Evolutionary conservation across 805 yeast species (phyloP).

Genomic region (Candida stauntonica): DNA sequence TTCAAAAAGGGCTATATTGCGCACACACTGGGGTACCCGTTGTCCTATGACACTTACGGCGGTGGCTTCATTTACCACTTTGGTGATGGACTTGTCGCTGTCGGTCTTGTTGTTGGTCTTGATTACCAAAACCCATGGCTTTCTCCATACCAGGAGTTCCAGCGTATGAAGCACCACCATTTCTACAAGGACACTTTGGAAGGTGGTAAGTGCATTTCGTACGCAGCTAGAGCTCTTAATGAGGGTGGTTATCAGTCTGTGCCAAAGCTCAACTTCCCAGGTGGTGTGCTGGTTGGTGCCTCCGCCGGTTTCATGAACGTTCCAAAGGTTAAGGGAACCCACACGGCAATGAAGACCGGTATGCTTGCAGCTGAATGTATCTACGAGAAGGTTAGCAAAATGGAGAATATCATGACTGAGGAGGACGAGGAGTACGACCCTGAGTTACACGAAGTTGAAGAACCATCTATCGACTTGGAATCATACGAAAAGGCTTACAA

Average conservation of each 20-base stretch:
- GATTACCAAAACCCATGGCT: constrained; percentile 94
- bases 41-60: constrained; percentile 72
- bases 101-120: constrained; percentile 91
- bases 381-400: constrained; percentile 46
- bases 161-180: constrained; percentile 89
- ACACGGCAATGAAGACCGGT: constrained; percentile 95
- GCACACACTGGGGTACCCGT: constrained; percentile 89
- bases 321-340: constrained; percentile 96
- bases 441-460: constrained; percentile 35
- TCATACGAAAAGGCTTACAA: constrained; percentile 62
- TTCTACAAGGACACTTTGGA: constrained; percentile 66
- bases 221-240: constrained; percentile 93
- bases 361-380: constrained; percentile 90
- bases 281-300: constrained; percentile 93
- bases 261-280: constrained; percentile 89
- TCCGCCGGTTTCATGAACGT: constrained; percentile 97
- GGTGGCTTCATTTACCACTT: constrained; percentile 98
- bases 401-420: constrained; percentile 37
- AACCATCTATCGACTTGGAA: constrained; percentile 45
- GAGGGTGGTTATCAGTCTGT: constrained; percentile 97
- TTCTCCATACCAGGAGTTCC: constrained; percentile 95
- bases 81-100: constrained; percentile 86
- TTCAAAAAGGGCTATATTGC: constrained; percentile 77
- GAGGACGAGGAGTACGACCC: constrained; percentile 39
- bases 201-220: constrained; percentile 90